Evolutionary conservation across 345 rosid genomes (phyloP).

Genomic region (Leavenworthia alabamica): DNA sequence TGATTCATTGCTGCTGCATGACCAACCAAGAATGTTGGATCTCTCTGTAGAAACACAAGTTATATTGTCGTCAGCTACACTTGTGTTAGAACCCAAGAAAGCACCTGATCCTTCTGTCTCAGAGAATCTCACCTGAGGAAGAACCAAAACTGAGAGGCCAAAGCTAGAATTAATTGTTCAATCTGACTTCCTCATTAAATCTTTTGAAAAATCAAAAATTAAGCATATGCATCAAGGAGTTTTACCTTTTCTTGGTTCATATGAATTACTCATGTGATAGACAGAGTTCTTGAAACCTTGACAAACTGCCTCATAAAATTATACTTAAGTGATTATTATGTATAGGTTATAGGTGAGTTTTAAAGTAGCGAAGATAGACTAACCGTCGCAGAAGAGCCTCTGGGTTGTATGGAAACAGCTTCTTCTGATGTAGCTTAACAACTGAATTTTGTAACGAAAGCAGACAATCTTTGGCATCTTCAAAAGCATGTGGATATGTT

Average conservation of each 20-base stretch:
- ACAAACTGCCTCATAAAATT: conserved; percentile 36
- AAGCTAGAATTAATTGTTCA: neutral
- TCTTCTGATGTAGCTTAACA: conserved; percentile 60
- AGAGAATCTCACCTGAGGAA: conserved; percentile 17
- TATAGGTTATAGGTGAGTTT: neutral
- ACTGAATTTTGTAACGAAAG: conserved; percentile 60
- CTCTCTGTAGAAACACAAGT: conserved; percentile 2
- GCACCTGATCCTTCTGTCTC: conserved; percentile 28
- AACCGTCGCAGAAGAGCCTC: conserved; percentile 67
- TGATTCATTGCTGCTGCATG: conserved; percentile 11
- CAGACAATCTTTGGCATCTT: conserved; percentile 60
- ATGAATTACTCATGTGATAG: conserved; percentile 13
- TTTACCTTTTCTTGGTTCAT: conserved; percentile 15
- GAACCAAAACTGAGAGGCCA: neutral
- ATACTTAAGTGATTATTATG: neutral
- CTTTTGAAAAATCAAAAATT: neutral
- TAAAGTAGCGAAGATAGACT: neutral
- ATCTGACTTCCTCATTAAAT: neutral
- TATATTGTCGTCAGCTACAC: conserved; percentile 7
- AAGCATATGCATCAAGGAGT: neutral
- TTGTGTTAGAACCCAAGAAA: conserved; percentile 15
- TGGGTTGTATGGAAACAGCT: conserved; percentile 74
- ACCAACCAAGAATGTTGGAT: conserved; percentile 11
- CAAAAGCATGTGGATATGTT: conserved; percentile 26
- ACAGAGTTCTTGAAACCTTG: conserved; percentile 51